A percentile compares a stretch with the other conserved stretches of the same genome.
phyloP scores from a whole-genome alignment of 2,329 filamentous ascomycete genomes.

The Penicillium sp. region DNA sequence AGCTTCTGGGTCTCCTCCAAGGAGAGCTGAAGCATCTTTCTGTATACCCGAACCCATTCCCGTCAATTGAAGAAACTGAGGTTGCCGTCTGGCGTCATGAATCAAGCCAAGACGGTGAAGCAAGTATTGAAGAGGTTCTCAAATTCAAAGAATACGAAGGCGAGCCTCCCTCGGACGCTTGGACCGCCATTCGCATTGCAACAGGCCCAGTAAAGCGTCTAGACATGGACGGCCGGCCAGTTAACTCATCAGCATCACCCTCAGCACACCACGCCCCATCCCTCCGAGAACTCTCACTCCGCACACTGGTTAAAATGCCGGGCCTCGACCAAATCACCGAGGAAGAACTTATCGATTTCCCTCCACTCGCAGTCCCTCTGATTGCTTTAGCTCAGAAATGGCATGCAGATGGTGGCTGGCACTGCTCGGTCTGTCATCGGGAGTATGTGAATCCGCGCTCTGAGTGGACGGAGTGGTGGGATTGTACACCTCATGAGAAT shows the following conservation, averaged over 20 bases:
- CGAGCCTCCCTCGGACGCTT: conserved; percentile 28
- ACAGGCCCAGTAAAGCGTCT: conserved; percentile 32
- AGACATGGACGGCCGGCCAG: conserved; percentile 35
- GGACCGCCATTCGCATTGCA: conserved; percentile 38
- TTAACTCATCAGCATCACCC: conserved; percentile 8
- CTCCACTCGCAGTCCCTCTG: conserved; percentile 34
- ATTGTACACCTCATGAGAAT: conserved; percentile 40
- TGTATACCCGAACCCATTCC: conserved; percentile 42
- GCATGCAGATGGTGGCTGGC: conserved; percentile 36
- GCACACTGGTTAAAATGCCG: conserved; percentile 37
- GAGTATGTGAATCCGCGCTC: conserved; percentile 43
- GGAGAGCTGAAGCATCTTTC: conserved; percentile 40
- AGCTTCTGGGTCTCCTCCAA: conserved; percentile 42
- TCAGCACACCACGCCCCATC: conserved; percentile 34
- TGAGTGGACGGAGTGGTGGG: conserved; percentile 48
- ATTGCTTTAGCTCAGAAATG: conserved; percentile 36
- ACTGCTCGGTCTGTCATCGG: conserved; percentile 42
- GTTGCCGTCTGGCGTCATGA: conserved; percentile 34
- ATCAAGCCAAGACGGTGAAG: conserved; percentile 2
- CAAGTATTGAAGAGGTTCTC: not conserved
- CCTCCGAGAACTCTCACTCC: conserved; percentile 44
- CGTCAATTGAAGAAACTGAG: conserved; percentile 28
- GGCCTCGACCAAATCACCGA: conserved; percentile 38
- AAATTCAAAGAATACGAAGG: conserved; percentile 25
- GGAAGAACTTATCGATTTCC: conserved; percentile 34